Evolutionary conservation across 257 asterid species (phyloP).

Genomic region (Handroanthus guayacan): DNA sequence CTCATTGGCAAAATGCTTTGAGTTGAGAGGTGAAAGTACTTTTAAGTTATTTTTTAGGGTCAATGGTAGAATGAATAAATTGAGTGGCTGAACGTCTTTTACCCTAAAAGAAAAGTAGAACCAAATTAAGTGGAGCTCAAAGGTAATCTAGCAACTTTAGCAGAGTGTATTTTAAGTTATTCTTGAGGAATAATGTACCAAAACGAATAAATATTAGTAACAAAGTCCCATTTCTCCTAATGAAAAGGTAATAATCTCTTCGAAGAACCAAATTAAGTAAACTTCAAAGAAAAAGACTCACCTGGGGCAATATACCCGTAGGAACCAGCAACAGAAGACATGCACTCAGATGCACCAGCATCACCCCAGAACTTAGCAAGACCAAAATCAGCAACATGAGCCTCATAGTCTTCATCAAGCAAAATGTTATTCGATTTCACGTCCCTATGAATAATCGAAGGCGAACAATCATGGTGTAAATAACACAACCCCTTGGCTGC

Average conservation of each 20-base stretch:
- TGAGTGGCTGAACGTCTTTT: no score
- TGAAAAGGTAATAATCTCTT: no score
- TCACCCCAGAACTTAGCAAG: conserved; percentile 78
- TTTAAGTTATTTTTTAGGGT: no score
- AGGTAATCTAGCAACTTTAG: no score
- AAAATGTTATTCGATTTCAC: conserved; percentile 83
- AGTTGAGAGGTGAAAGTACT: no score
- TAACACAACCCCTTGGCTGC: conserved; percentile 86
- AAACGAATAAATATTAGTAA: no score
- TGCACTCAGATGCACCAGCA: conserved; percentile 69
- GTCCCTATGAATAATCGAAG: conserved; percentile 80
- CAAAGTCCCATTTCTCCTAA: background rate
- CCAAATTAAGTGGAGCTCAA: no score
- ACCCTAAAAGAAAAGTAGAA: no score
- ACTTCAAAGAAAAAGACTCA: conserved; percentile 15
- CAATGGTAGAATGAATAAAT: no score
- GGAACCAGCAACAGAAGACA: conserved; percentile 91
- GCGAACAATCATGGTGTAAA: conserved; percentile 87
- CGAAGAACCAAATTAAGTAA: background rate
- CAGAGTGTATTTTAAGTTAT: no score
- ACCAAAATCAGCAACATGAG: conserved; percentile 96
- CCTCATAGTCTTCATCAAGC: conserved; percentile 76
- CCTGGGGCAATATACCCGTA: conserved; percentile 96
- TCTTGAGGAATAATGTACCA: no score
- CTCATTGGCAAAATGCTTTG: no score